A percentile compares a stretch with the other conserved stretches of the same genome.
phyloP scores from a whole-genome alignment of 352 stramenopile species.

The Thraustotheca clavata region DNA sequence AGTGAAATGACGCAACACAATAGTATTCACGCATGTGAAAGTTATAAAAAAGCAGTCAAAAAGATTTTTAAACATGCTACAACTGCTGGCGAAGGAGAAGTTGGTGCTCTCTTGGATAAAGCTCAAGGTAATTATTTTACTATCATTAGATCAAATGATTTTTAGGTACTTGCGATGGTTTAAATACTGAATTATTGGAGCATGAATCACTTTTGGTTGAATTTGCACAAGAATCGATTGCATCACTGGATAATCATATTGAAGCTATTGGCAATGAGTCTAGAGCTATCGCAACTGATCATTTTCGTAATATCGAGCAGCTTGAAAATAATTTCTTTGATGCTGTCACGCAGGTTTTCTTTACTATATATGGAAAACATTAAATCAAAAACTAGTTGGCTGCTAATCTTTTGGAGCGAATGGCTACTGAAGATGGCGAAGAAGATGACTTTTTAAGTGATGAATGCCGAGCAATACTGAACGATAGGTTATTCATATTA shows the following conservation, averaged over 20 bases:
- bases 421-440: conserved; percentile 66
- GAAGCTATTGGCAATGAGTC: conserved; percentile 53
- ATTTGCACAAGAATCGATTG: conserved; percentile 55
- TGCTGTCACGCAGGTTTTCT: conserved; percentile 56
- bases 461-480: conserved; percentile 70
- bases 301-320: conserved; percentile 85
- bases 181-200: conserved; percentile 85
- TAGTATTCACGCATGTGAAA: conserved; percentile 74
- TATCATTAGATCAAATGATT: not conserved
- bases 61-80: conserved; percentile 52
- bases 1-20: conserved; percentile 54
- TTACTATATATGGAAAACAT: conserved; percentile 22
- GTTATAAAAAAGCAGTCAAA: conserved; percentile 70
- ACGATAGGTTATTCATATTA: conserved; percentile 32
- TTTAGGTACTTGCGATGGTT: conserved; percentile 49
- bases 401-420: conserved; percentile 60
- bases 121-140: conserved; percentile 2
- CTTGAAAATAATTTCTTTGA: conserved; percentile 89
- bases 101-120: not conserved
- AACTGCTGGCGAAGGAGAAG: conserved; percentile 15
- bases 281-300: conserved; percentile 56
- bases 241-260: conserved; percentile 50
- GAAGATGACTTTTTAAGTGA: conserved; percentile 73
- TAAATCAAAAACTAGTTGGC: conserved; percentile 27
- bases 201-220: conserved; percentile 81